phyloP scores from a whole-genome alignment of 1,284 basidiomycete genomes.

The Flammula alnicola region DNA sequence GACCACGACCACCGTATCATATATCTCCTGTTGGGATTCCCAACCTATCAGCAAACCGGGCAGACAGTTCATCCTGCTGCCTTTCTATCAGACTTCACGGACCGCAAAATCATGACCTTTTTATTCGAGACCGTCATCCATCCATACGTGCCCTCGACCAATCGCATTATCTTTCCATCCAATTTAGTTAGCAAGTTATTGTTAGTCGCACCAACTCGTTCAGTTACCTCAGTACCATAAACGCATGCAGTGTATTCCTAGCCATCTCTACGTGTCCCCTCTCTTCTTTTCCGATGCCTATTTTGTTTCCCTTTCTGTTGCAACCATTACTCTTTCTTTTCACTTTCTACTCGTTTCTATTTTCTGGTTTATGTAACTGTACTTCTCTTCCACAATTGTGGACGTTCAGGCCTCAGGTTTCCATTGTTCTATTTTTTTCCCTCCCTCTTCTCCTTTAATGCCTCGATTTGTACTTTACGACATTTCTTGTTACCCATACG shows the following conservation, averaged over 20 bases:
- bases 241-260: conserved; percentile 33
- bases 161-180: conserved; percentile 21
- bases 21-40: too few relatives aligned
- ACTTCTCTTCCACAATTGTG: conserved; percentile 7
- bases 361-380: conserved; percentile 22
- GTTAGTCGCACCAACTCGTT: conserved; percentile 20
- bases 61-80: too few relatives aligned
- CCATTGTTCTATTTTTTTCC: conserved; percentile 7
- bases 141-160: conserved; percentile 5
- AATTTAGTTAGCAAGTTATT: conserved; percentile 22
- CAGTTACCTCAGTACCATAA: conserved; percentile 21
- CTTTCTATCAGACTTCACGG: too few relatives aligned
- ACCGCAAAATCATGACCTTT: conserved; percentile 8
- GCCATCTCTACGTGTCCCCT: conserved; percentile 21
- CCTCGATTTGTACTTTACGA: conserved; percentile 12
- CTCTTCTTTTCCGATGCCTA: conserved; percentile 9
- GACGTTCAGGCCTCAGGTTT: conserved; percentile 8
- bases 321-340: background rate
- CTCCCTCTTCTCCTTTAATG: background rate
- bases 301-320: conserved; percentile 11
- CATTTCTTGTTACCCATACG: conserved; percentile 12
- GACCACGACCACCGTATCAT: too few relatives aligned
- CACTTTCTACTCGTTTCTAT: background rate
- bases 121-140: conserved; percentile 8
- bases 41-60: too few relatives aligned